Percentiles rank a stretch among this genome's conserved stretches.
phyloP scores from a whole-genome alignment of 2,329 filamentous ascomycete genomes.

The Immersiporthe knoxdaviesiana region DNA sequence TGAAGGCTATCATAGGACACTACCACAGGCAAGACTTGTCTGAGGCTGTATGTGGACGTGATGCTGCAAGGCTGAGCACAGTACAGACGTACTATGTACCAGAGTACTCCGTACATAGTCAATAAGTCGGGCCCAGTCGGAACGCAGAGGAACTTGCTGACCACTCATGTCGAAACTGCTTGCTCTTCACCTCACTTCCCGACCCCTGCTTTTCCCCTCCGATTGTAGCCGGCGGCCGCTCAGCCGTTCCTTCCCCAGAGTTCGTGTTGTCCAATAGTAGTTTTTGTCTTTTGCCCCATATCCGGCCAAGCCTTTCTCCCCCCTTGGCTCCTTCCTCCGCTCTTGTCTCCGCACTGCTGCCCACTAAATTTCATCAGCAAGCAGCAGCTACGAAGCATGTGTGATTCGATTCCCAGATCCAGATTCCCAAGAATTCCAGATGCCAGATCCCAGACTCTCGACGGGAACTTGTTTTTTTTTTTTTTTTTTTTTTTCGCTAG shows the following conservation, averaged over 20 bases:
- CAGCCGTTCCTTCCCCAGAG: not conserved
- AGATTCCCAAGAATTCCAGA: not conserved
- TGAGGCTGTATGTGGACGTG: not conserved
- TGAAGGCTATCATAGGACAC: no score
- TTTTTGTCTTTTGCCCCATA: slow-evolving; percentile 17
- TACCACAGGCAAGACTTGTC: not conserved
- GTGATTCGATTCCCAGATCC: not conserved
- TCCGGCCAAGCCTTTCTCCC: slow-evolving; percentile 22
- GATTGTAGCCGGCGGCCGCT: not conserved
- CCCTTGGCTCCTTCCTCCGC: slow-evolving; percentile 2
- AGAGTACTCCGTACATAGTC: no score
- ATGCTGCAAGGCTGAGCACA: slow-evolving; percentile 5
- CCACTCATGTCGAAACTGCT: slow-evolving; percentile 3
- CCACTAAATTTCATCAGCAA: not conserved
- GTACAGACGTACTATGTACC: no score
- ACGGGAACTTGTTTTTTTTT: slow-evolving; percentile 3
- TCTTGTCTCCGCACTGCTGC: not conserved
- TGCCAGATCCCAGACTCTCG: not conserved
- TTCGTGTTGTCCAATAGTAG: not conserved
- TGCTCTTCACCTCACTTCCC: not conserved
- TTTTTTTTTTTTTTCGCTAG: no score
- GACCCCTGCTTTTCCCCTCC: slow-evolving; percentile 15
- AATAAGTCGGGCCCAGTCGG: slow-evolving; percentile 25
- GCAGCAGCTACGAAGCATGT: not conserved
- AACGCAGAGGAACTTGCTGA: slow-evolving; percentile 15